Evolutionary conservation across 2,329 filamentous ascomycete genomes (phyloP).

Genomic region (Berkeleyomyces basicola): DNA sequence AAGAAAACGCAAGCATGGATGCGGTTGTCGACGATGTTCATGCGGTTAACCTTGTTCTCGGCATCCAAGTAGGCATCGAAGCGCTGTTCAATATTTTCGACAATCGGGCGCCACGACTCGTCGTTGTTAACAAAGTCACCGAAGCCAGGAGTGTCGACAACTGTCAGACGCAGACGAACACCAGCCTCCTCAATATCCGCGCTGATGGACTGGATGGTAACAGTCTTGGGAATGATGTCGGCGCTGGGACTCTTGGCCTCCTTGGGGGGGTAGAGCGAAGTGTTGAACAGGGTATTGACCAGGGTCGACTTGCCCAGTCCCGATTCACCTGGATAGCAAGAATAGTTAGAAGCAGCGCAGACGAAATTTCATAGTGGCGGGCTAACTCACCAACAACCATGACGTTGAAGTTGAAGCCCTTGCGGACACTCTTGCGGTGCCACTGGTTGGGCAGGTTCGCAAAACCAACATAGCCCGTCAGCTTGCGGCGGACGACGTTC

Average conservation of each 20-base stretch:
- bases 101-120: constrained; percentile 96
- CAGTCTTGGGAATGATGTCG: constrained; percentile 97
- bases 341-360: not conserved
- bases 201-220: constrained; percentile 86
- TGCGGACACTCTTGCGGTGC: constrained; percentile 99
- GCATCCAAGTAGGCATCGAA: constrained; percentile 97
- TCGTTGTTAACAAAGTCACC: constrained; percentile 99
- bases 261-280: constrained; percentile 93
- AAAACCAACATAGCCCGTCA: constrained; percentile 97
- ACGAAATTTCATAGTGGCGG: not conserved
- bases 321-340: constrained; percentile 64
- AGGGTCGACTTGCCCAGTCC: constrained; percentile 97
- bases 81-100: constrained; percentile 98
- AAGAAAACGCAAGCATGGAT: constrained; percentile 99
- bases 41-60: constrained; percentile 99
- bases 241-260: constrained; percentile 95
- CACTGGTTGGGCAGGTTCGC: constrained; percentile 98
- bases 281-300: constrained; percentile 99
- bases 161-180: constrained; percentile 85
- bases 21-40: constrained; percentile 99
- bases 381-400: constrained; percentile 90
- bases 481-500: constrained; percentile 95
- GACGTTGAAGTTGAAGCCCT: constrained; percentile 99
- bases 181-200: constrained; percentile 97
- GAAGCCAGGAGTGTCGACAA: constrained; percentile 95